Conservation (phyloP, 257 asterid species). For the Fraxinus americana region DNA sequence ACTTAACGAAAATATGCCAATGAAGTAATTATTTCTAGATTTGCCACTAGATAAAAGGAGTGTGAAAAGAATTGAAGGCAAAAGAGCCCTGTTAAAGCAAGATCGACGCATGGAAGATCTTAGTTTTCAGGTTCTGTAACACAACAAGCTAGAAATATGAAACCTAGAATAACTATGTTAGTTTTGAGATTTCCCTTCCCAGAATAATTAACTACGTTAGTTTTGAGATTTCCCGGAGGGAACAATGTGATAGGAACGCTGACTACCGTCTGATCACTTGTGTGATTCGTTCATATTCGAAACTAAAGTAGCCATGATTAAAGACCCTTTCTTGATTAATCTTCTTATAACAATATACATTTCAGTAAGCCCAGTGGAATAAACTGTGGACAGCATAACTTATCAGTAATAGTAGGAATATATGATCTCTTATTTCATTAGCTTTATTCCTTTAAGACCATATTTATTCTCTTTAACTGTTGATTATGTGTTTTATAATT, state of each 20-base stretch:
- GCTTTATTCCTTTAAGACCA: conserved; percentile 23
- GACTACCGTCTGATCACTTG: background rate
- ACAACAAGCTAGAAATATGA: background rate
- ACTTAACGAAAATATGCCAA: too few species aligned
- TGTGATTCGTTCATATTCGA: conserved; percentile 22
- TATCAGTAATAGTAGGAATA: conserved; percentile 13
- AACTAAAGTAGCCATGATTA: conserved; percentile 32
- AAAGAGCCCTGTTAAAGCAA: conserved; percentile 18
- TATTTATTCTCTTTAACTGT: conserved; percentile 9
- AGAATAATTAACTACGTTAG: too few species aligned
- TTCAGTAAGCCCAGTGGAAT: conserved; percentile 48
- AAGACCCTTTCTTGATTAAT: conserved; percentile 24
- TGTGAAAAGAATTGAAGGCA: conserved; percentile 37
- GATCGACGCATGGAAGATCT: conserved; percentile 28
- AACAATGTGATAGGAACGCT: background rate
- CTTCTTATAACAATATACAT: conserved; percentile 25
- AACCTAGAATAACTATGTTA: background rate
- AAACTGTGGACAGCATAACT: conserved; percentile 33
- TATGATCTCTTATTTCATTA: conserved; percentile 9
- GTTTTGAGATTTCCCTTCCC: conserved; percentile 9
- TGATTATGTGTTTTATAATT: conserved; percentile 13
- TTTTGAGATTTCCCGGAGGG: conserved; percentile 9
- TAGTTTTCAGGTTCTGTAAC: background rate
- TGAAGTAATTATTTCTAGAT: too few species aligned
- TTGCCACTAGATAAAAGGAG: conserved; percentile 40